Evolutionary conservation across 2,329 filamentous ascomycete genomes (phyloP).

Genomic region (Sporothrix pseudoabietina): DNA sequence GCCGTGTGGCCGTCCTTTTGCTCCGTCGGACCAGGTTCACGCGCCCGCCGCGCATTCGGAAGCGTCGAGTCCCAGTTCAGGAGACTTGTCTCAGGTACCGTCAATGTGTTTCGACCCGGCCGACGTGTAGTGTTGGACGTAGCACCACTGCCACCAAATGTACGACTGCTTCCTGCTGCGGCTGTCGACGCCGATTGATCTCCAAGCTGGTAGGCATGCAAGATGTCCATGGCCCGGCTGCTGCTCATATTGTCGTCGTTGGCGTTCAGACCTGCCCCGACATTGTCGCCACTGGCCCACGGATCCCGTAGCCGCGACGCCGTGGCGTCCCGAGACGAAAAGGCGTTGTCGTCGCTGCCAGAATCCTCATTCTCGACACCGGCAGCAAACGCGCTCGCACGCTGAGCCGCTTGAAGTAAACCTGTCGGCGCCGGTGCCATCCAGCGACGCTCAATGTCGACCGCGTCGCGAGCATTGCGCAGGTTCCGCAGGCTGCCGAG

Average conservation of each 20-base stretch:
- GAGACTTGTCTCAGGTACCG: slow-evolving; percentile 36
- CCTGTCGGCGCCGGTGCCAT: not conserved
- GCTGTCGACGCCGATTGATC: not conserved
- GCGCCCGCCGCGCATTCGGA: slow-evolving; percentile 5
- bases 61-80: slow-evolving; percentile 38
- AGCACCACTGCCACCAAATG: not conserved
- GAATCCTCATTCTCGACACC: slow-evolving; percentile 20
- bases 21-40: slow-evolving; percentile 45
- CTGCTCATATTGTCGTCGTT: slow-evolving; percentile 1
- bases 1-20: slow-evolving; percentile 66
- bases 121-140: not conserved
- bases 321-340: not conserved
- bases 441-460: slow-evolving; percentile 32
- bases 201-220: slow-evolving; percentile 26
- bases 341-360: slow-evolving; percentile 17
- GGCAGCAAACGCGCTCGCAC: slow-evolving; percentile 2
- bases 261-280: not conserved
- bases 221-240: slow-evolving; percentile 17
- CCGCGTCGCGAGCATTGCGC: slow-evolving; percentile 39
- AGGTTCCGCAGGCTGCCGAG: slow-evolving; percentile 43
- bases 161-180: not conserved
- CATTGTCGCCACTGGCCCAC: not conserved
- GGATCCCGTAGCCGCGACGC: slow-evolving; percentile 4
- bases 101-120: not conserved
- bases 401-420: slow-evolving; percentile 23